Base-by-base conservation (phyloP, 129 eudicot species). In the Arctium minus region DNA sequence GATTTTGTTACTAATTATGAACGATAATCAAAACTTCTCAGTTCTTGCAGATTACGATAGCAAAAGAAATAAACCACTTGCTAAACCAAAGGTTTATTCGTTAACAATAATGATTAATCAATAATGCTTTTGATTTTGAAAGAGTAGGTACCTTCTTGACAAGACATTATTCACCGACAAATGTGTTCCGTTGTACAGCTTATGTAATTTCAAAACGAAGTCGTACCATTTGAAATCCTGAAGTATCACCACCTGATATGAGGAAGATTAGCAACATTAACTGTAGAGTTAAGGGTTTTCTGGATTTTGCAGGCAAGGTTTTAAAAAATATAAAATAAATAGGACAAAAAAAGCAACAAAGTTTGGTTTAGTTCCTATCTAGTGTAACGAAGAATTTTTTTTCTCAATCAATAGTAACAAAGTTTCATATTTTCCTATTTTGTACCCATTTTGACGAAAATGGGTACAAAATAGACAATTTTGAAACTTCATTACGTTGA, bases 141-240 rank as follows among this genome's bases (percentile, higher is more conserved):
- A 80, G 68, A 74, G 56, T 12, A 65, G 38, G 31, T 90, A 93
- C 98, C 99, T 96, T 87, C 87, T 86, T 36, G 98, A 93, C 69
- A 84, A 77, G 82, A 93, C 98, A 75, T 90, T 93, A 82, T 88
- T 90, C 56, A 93, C 89, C 17, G 99, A 93, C 40, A 93, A 80
- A 90, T 96, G 99, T 32, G 98, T 90, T 78, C 99, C 98, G 27
- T 79, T 81, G 89, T 93, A 96, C 76, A 96, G 91, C 90, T 87
- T 96, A 80, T 90, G 94, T 75, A 96, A 53, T 70, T 96, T 89
- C 86, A 92, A 73, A 73, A 96, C 53, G 69, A 96, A 96, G 85
- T 96, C 97, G 32, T 93, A 90, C 99, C 99, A 96, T 82, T 92
- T 93, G 86, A 96, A 96, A 80, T 91, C 97, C 88, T 93, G 98